phyloP scores from a whole-genome alignment of 208 protist species.

The Acanthamoeba sp. region DNA sequence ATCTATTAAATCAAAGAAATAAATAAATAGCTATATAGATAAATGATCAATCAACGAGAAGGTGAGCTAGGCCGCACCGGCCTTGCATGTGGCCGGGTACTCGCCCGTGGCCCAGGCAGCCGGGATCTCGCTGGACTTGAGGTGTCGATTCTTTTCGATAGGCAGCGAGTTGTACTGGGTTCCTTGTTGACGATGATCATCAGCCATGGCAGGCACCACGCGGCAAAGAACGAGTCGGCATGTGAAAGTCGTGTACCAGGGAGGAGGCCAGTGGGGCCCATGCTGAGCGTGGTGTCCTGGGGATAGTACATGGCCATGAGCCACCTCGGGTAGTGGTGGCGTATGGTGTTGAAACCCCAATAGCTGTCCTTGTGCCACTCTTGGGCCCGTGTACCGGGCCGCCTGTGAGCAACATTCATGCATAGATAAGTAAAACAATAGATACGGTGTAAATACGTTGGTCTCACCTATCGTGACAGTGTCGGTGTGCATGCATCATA shows the following conservation, averaged over 20 bases:
- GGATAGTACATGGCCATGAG: conserved; percentile 78
- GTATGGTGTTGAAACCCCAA: background rate
- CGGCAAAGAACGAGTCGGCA: no score
- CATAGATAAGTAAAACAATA: background rate
- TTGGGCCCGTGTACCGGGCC: background rate
- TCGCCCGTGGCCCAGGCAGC: background rate
- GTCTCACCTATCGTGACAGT: conserved; percentile 36
- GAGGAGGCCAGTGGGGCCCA: conserved; percentile 35
- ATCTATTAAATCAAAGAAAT: no score
- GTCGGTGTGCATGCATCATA: conserved; percentile 71
- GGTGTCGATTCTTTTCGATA: background rate
- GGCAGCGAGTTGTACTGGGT: conserved; percentile 16
- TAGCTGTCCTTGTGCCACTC: conserved; percentile 73
- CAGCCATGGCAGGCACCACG: background rate
- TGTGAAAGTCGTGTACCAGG: no score
- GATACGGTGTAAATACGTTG: background rate
- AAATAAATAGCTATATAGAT: no score
- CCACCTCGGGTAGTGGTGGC: conserved; percentile 65
- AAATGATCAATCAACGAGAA: no score
- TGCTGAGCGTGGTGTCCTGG: conserved; percentile 18
- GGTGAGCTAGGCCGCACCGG: background rate
- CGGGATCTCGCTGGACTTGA: background rate
- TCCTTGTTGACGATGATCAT: background rate
- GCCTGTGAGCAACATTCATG: background rate
- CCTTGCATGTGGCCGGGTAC: background rate